phyloP scores from a whole-genome alignment of 805 yeast species.

The Lachancea cidri region DNA sequence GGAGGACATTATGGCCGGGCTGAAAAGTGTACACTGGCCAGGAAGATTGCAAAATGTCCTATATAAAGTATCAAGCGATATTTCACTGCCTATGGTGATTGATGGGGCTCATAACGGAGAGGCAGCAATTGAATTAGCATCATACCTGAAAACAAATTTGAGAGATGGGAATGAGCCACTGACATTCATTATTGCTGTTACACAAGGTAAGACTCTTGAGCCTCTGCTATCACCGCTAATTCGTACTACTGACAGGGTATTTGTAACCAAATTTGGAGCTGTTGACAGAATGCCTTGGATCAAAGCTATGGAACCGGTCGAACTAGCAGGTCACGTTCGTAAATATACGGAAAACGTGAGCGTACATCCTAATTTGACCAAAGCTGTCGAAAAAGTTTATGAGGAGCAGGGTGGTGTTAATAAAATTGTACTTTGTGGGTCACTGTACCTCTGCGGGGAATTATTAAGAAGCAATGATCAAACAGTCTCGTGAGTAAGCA shows the following conservation, averaged over 20 bases:
- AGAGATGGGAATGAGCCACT: constrained; percentile 16
- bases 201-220: constrained; percentile 61
- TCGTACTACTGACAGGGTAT: constrained; percentile 46
- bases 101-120: constrained; percentile 94
- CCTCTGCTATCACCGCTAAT: constrained; percentile 49
- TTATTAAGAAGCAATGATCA: constrained; percentile 20
- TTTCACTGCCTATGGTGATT: constrained; percentile 39
- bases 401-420: neutral
- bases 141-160: constrained; percentile 39
- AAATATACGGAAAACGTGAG: constrained; percentile 30
- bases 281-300: constrained; percentile 98
- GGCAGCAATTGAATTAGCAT: constrained; percentile 70
- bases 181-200: constrained; percentile 66
- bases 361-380: constrained; percentile 20
- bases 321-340: constrained; percentile 18
- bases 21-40: constrained; percentile 66
- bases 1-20: constrained; percentile 44
- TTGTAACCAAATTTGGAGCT: constrained; percentile 56
- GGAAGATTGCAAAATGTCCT: constrained; percentile 67
- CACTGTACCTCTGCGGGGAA: constrained; percentile 62
- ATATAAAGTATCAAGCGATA: constrained; percentile 23
- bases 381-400: neutral
- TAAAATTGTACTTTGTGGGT: constrained; percentile 58
- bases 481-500: neutral
- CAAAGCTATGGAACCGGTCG: constrained; percentile 37